phyloP scores from a whole-genome alignment of 306 rosid genomes.

The Hippophae gyantsensis region DNA sequence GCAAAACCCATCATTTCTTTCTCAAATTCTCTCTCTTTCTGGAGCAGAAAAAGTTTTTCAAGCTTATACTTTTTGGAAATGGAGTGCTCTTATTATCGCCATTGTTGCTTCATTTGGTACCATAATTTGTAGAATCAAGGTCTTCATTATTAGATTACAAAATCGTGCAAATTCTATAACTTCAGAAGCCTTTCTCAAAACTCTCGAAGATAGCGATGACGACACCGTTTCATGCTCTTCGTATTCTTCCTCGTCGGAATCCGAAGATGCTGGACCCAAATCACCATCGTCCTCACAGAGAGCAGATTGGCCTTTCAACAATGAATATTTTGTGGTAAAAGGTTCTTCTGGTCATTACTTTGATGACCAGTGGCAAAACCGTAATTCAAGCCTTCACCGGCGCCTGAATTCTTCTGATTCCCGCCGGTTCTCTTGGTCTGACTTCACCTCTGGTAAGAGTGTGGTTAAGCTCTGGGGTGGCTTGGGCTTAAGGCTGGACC shows the following conservation, averaged over 20 bases:
- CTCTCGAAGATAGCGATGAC: conserved; percentile 9
- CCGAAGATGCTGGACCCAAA: conserved; percentile 11
- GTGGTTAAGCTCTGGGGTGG: conserved; percentile 81
- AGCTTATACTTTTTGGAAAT: conserved; percentile 37
- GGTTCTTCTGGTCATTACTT: conserved; percentile 23
- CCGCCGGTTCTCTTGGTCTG: conserved; percentile 50
- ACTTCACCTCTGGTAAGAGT: conserved; percentile 40
- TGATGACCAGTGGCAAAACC: conserved; percentile 18
- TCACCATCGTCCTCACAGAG: not conserved
- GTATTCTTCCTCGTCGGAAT: conserved; percentile 15
- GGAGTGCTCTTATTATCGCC: conserved; percentile 54
- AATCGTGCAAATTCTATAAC: conserved; percentile 11
- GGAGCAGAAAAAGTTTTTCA: conserved; percentile 20
- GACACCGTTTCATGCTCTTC: conserved; percentile 18
- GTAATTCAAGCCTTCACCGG: conserved; percentile 14
- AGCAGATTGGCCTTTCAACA: conserved; percentile 11
- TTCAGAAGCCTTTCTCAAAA: conserved; percentile 19
- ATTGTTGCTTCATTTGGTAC: conserved; percentile 48
- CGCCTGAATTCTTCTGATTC: conserved; percentile 34
- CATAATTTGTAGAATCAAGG: conserved; percentile 38
- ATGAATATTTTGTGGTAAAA: conserved; percentile 29
- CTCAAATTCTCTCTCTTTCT: conserved; percentile 27
- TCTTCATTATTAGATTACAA: conserved; percentile 22
- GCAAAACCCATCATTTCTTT: conserved; percentile 22
- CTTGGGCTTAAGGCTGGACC: conserved; percentile 42